Evolutionary conservation across 306 rosid genomes (phyloP).

Genomic region (Cucurbita maxima): DNA sequence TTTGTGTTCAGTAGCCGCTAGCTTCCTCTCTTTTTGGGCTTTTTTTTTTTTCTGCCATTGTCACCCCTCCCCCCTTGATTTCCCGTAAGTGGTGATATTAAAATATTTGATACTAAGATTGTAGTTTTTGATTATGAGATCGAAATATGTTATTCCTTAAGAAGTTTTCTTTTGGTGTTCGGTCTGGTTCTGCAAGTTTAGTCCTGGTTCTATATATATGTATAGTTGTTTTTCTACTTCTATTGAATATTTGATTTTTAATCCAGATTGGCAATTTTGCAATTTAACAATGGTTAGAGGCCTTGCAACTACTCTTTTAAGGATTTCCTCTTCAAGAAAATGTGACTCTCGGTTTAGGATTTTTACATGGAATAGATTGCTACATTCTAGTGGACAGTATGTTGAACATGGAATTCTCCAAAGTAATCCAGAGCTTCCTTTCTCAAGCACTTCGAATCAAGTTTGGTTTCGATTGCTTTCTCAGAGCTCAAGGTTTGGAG

Average conservation of each 20-base stretch:
- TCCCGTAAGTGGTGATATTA: neutral
- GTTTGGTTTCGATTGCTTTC: neutral
- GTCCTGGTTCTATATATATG: neutral
- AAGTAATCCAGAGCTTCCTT: slow-evolving; percentile 13
- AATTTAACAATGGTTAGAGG: slow-evolving; percentile 40
- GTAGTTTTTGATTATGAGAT: neutral
- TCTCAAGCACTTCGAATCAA: slow-evolving; percentile 12
- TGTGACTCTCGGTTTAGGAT: slow-evolving; percentile 19
- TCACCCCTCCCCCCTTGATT: no score
- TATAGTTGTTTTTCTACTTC: neutral
- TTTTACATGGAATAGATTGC: slow-evolving; percentile 20
- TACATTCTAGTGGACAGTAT: neutral
- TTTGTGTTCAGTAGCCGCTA: neutral
- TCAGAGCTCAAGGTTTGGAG: slow-evolving; percentile 15
- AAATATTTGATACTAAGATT: neutral
- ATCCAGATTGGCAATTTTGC: neutral
- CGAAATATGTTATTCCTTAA: neutral
- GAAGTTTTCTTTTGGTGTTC: neutral
- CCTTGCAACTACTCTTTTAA: slow-evolving; percentile 27
- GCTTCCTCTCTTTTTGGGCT: neutral
- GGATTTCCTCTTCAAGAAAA: slow-evolving; percentile 28
- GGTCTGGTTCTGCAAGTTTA: neutral
- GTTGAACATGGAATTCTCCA: slow-evolving; percentile 13
- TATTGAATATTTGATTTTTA: neutral
- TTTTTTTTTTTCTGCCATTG: no score